Base-by-base conservation (phyloP, 495 filamentous ascomycete species). In the Penicillium salamii region DNA sequence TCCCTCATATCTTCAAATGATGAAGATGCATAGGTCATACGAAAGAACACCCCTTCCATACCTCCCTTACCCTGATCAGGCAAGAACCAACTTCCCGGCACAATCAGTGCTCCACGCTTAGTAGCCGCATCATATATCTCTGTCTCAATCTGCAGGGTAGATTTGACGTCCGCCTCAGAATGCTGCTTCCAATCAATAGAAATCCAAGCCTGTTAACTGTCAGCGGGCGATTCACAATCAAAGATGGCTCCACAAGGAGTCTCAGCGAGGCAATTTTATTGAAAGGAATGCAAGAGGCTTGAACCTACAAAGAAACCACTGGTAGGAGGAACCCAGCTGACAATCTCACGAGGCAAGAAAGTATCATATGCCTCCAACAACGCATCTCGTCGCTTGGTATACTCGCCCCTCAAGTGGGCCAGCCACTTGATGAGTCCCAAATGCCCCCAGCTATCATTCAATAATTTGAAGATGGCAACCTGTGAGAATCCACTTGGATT, bases 391-490 rank as follows among this genome's bases (percentile, higher is more conserved):
- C 36, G 15, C 47, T 67, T 61, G 7, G 87, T 88, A 57, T 96
- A 96, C 65, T 88, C 78, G 41, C 78, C 52, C 4, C 86, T 71
- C 29, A 96, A 62, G 53, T 86, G 66, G 46, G 88, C 82, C 58
- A 96, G 66, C 90, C 90, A 95, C 42, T 82, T 69, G 7, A 95
- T 54, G 58, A 85, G 93, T 0, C 90, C 90, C 23, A 70, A 76
- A 59, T 95, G 90, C 15, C 89, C 90, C 90, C 90, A 96, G 17
- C 74, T 71, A 64, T 91, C 88, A 44, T 95, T 89, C 0, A 95
- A 72, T 52, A 95, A 70, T 62, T 89, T 90, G 66, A 82, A 88
- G 43, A 95, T 56, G 7, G 90, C 68, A 17, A 89, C 69, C 66
- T 95, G 90, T 7, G 82, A 79, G 28, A 89, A 58, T 6, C 90